Percentiles rank a stretch among this genome's conserved stretches.
Conservation (phyloP, 2,329 filamentous ascomycete species). For the Sporothrix mexicana region DNA sequence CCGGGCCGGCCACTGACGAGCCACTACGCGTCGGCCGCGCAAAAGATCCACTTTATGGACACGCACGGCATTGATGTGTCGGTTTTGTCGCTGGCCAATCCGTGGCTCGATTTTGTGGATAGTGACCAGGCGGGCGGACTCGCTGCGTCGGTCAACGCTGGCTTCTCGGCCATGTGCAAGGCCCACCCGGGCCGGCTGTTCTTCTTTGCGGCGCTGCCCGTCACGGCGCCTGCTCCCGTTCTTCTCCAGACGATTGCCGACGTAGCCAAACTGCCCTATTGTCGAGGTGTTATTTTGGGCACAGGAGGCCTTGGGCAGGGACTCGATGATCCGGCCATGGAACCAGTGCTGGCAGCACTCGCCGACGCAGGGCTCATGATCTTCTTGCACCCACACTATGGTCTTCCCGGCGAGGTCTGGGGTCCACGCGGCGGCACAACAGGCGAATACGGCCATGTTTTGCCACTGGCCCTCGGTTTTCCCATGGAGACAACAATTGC, state of each 20-base stretch:
- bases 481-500: slow-evolving; percentile 93
- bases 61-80: slow-evolving; percentile 80
- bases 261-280: slow-evolving; percentile 66
- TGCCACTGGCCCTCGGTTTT: slow-evolving; percentile 85
- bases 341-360: slow-evolving; percentile 74
- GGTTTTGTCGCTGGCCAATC: slow-evolving; percentile 88
- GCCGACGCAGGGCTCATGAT: slow-evolving; percentile 69
- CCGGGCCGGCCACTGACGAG: slow-evolving; percentile 82
- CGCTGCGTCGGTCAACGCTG: slow-evolving; percentile 74
- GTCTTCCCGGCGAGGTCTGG: slow-evolving; percentile 79
- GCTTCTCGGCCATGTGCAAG: slow-evolving; percentile 75
- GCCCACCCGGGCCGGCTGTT: slow-evolving; percentile 71
- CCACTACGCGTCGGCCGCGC: slow-evolving; percentile 78
- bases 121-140: slow-evolving; percentile 65
- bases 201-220: slow-evolving; percentile 81
- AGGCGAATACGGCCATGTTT: slow-evolving; percentile 80
- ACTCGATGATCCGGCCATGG: slow-evolving; percentile 75
- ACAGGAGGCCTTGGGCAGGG: slow-evolving; percentile 81
- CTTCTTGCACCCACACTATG: slow-evolving; percentile 93
- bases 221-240: slow-evolving; percentile 68
- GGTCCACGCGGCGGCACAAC: slow-evolving; percentile 63
- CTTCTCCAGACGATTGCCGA: slow-evolving; percentile 70
- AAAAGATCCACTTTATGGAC: slow-evolving; percentile 89
- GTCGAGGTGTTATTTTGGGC: slow-evolving; percentile 86
- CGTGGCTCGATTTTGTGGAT: slow-evolving; percentile 86